Evolutionary conservation across 768 basidiomycete genomes (phyloP), one percentile per base, ranked within the genome.

Genomic region (Lentinula sp.): DNA sequence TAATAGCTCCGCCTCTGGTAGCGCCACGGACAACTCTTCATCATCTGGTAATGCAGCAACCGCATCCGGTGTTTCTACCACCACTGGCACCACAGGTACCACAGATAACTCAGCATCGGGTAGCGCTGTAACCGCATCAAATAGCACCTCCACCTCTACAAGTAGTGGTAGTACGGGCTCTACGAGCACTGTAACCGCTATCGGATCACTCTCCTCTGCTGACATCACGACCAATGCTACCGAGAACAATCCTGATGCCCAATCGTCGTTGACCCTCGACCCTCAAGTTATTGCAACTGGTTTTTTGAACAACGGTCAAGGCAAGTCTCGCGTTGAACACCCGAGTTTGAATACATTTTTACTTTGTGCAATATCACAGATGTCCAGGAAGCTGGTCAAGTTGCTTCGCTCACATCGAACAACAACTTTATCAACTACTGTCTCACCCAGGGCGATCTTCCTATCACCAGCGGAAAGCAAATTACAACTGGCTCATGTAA

Each of bases 371-470:
- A 18, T 2, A 4, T 39, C 16, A 39, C 9, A 54, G 73, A 63
- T 13, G 69, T 60, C 18, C 59, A 46, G 75, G 63, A 72, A 75
- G 64, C 76, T 57, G 84, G 83, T 32, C 78, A 86, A 70, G 78
- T 79, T 23, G 74, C 84, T 13, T 86, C 85, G 5, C 71, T 84
- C 6, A 85, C 81, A 0, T 86, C 86, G n/a, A 71, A 70, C 50
- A 86, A 90, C 75, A 90, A 90, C 76, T 91, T 86, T 70, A 87
- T 88, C 73, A 87, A 87, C 74, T 86, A 76, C 70, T 88, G 87
- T 65, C 70, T 75, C 6, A 81, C 79, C 15, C 66, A 60, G 16
- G 74, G 77, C 66, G 71, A 74, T 69, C 71, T 70, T 62, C 66
- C 70, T n/a, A 66, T 78, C 60, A 77, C 76, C 53, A 59, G 35